Evolutionary conservation across 2,329 filamentous ascomycete genomes (phyloP), one percentile per base, ranked within the genome.

Genomic region (Diaporthe australafricana): DNA sequence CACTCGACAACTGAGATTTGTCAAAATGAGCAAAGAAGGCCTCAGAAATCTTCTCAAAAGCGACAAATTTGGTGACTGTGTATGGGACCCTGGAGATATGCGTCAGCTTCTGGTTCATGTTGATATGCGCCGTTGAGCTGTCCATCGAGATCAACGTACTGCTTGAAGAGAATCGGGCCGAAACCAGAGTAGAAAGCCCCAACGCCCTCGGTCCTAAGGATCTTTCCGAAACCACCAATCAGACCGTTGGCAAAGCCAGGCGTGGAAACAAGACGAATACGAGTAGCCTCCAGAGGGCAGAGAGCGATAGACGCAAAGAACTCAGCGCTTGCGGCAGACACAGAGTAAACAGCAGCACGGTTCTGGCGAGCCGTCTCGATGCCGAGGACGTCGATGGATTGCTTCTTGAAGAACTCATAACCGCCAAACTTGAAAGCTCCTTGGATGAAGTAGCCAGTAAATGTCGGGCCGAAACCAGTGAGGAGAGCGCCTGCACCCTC

Each of bases 391-490:
- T 94, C 92, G 85, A 97, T 96, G 81, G 87, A 90, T 86, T 96
- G 93, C 87, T 95, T 90, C 92, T 97, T 97, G 93, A 97, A 97
- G 87, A 97, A 92, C 87, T 97, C 94, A 85, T 97, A 97, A 83
- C 94, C 94, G 84, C 94, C 94, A 84, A 96, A 96, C 88, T 97
- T 97, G 89, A 96, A 91, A 79, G 94, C 93, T 82, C 94, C 94
- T 87, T 97, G 94, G 79, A 97, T 91, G 91, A 97, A 97, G 88
- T 97, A 97, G 84, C 94, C 94, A 76, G 94, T 93, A 77, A 91
- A 91, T 81, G 94, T 97, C 79, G 94, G 94, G 78, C 94, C 94
- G 83, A 91, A 89, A 85, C 94, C 94, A 77, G 94, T 97, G 83
- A 94, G 87, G 79, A 97, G 91, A 83, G 94, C 94, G 83, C 91